These are phyloP conservation scores for Sequoiadendron giganteum DNA, from an alignment of 75 land plant genomes.

Conservation along the genomic window DNA sequence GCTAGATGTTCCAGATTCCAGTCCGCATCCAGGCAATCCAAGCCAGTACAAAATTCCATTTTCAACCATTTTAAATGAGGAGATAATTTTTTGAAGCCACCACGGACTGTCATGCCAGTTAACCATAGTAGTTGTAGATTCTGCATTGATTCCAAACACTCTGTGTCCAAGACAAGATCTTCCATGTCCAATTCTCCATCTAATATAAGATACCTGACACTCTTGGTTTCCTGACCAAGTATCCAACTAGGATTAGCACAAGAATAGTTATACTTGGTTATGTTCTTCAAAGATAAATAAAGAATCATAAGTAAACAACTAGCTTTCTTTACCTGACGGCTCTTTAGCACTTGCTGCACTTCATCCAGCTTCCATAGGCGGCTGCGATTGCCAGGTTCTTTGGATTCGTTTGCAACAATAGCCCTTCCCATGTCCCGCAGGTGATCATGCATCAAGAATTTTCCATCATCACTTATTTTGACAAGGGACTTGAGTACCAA, in stretches of 20 bases:
- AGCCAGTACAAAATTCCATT: too few relatives aligned
- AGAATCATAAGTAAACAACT: too few relatives aligned
- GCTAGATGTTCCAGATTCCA: too few relatives aligned
- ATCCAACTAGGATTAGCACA: background rate
- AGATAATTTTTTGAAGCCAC: background rate
- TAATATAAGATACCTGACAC: background rate
- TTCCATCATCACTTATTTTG: constrained; percentile 11
- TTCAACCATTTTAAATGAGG: background rate
- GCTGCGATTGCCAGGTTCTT: constrained; percentile 8
- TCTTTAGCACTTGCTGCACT: constrained; percentile 9
- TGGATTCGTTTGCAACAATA: constrained; percentile 6
- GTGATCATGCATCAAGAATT: constrained; percentile 17
- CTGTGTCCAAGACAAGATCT: background rate
- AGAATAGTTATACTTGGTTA: background rate
- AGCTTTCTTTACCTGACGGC: constrained; percentile 3
- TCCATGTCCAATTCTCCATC: background rate
- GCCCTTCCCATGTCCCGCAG: constrained; percentile 23
- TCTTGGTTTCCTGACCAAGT: background rate
- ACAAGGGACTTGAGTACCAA: constrained; percentile 17
- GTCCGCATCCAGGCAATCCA: too few relatives aligned
- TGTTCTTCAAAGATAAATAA: background rate
- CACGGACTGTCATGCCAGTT: background rate
- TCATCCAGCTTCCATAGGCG: constrained; percentile 15
- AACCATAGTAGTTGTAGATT: background rate
- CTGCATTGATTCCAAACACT: background rate